Evolutionary conservation across 78 protist genomes (phyloP).

Genomic region (Chrysochromulina tobinii): DNA sequence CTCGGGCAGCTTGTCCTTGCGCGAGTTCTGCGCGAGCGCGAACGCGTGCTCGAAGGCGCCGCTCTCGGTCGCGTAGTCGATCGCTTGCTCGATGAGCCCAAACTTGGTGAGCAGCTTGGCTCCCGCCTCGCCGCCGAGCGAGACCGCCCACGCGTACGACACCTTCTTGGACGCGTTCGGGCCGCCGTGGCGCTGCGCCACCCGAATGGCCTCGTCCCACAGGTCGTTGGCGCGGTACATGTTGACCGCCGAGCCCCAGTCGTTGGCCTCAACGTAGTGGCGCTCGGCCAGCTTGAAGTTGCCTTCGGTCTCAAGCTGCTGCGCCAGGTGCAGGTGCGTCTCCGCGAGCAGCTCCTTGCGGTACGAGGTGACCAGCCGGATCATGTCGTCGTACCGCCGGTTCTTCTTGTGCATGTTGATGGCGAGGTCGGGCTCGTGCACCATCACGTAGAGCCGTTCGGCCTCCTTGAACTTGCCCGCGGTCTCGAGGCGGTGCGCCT

Average conservation of each 20-base stretch:
- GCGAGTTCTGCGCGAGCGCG: constrained; percentile 39
- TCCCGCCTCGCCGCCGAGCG: constrained; percentile 81
- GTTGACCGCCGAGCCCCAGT: constrained; percentile 79
- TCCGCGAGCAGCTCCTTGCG: constrained; percentile 59
- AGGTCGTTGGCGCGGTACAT: constrained; percentile 68
- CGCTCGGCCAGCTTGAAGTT: constrained; percentile 65
- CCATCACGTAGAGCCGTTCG: constrained; percentile 54
- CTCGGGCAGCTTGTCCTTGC: constrained; percentile 54
- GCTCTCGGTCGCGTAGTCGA: constrained; percentile 68
- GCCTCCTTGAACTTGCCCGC: constrained; percentile 66
- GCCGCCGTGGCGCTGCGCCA: constrained; percentile 75
- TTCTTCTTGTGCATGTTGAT: constrained; percentile 84
- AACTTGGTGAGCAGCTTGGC: constrained; percentile 66
- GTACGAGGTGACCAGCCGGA: constrained; percentile 69
- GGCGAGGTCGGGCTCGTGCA: constrained; percentile 74
- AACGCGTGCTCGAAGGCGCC: constrained; percentile 45
- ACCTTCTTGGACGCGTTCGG: constrained; percentile 52
- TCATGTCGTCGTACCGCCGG: constrained; percentile 72
- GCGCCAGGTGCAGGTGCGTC: constrained; percentile 76
- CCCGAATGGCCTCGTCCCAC: constrained; percentile 87
- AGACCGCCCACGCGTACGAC: constrained; percentile 59
- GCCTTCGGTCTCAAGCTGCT: constrained; percentile 77
- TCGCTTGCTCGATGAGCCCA: constrained; percentile 75
- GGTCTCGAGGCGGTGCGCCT: constrained; percentile 73
- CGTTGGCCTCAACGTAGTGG: constrained; percentile 63